Conservation (phyloP, 73 alveolate species). For the Paramecium tetraurelia region DNA sequence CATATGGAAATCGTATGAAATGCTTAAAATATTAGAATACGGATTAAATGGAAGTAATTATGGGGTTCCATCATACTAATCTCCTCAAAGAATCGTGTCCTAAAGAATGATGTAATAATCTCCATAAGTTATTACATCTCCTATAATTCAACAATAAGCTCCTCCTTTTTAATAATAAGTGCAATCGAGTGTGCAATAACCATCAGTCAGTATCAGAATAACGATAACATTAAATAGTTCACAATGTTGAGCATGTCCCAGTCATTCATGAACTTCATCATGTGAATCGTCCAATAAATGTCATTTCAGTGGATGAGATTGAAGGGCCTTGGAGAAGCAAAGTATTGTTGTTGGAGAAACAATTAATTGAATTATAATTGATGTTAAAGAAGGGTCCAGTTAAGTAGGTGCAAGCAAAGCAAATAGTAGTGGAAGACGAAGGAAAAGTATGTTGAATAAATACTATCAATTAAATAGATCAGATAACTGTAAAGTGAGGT, state of each 20-base stretch:
- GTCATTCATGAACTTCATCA: constrained; percentile 45
- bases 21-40: neutral
- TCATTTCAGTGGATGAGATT: constrained; percentile 25
- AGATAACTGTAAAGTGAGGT: neutral
- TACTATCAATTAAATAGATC: neutral
- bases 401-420: neutral
- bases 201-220: neutral
- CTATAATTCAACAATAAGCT: neutral
- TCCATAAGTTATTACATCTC: neutral
- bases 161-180: neutral
- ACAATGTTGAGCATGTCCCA: constrained; percentile 48
- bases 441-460: neutral
- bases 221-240: neutral
- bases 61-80: neutral
- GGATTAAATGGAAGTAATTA: neutral
- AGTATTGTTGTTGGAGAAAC: neutral
- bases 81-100: neutral
- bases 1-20: neutral
- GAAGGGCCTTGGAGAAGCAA: constrained; percentile 51
- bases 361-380: constrained; percentile 16
- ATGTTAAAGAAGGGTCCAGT: neutral
- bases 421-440: neutral
- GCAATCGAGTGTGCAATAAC: neutral
- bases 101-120: neutral
- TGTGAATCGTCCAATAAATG: constrained; percentile 8